A percentile compares a stretch with the other conserved stretches of the same genome.
Conservation (phyloP, 306 rosid genomes). For the cucumber (Cucumis sativus) region DNA sequence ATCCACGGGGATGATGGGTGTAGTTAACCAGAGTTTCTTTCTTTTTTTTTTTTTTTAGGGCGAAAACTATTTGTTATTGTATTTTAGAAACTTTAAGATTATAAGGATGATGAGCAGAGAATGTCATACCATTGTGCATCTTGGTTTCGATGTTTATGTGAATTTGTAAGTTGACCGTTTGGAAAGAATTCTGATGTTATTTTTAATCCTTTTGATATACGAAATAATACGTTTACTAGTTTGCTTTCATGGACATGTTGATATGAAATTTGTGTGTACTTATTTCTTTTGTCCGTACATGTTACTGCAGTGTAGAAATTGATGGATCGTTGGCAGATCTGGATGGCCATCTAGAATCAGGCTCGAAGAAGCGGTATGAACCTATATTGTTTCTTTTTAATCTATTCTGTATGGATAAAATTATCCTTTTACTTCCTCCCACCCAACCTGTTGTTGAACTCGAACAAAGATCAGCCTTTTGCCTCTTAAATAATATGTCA, state of each 20-base stretch:
- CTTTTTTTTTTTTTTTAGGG: no score
- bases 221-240: not conserved
- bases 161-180: not conserved
- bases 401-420: not conserved
- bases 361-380: conserved; percentile 68
- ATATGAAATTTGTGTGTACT: conserved; percentile 3
- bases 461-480: not conserved
- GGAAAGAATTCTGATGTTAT: not conserved
- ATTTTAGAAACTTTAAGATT: not conserved
- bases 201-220: not conserved
- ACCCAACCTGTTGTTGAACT: no score
- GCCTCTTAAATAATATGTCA: not conserved
- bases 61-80: not conserved
- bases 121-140: not conserved
- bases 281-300: conserved; percentile 3
- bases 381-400: not conserved
- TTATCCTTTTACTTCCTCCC: not conserved
- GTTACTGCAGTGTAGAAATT: conserved; percentile 43
- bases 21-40: not conserved
- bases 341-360: conserved; percentile 49
- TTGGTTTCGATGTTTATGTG: not conserved
- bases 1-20: not conserved
- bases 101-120: not conserved
- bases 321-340: conserved; percentile 69
- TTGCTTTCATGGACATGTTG: conserved; percentile 5